Evolutionary conservation across 495 filamentous ascomycete genomes (phyloP).

Genomic region (Aspergillus olivimuriae): DNA sequence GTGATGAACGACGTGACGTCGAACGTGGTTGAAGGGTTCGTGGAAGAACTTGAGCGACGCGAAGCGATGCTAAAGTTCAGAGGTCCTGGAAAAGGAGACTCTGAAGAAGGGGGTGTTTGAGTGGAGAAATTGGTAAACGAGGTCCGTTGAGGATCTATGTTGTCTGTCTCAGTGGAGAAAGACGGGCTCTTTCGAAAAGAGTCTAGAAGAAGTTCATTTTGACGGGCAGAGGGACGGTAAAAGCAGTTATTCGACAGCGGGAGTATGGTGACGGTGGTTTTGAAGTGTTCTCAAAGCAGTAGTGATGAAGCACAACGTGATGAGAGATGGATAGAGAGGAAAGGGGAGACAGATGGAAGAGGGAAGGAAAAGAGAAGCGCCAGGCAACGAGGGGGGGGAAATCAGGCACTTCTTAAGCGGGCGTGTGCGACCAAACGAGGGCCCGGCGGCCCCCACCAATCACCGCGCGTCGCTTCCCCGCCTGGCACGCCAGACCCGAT

Average conservation of each 20-base stretch:
- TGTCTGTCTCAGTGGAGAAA: constrained; percentile 45
- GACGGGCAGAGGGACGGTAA: constrained; percentile 15
- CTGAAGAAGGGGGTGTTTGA: constrained; percentile 31
- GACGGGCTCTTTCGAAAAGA: constrained; percentile 27
- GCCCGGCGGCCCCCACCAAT: constrained; percentile 15
- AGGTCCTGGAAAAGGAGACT: constrained; percentile 45
- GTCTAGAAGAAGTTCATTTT: constrained; percentile 52
- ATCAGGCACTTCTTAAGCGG: constrained; percentile 39
- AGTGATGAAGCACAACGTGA: constrained; percentile 1
- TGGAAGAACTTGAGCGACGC: constrained; percentile 47
- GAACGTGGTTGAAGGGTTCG: constrained; percentile 41
- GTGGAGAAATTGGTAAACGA: constrained; percentile 30
- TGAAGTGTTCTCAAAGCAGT: constrained; percentile 12
- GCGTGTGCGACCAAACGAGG: constrained; percentile 24
- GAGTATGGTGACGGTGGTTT: constrained; percentile 23
- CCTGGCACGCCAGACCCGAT: constrained; percentile 11
- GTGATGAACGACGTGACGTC: constrained; percentile 58
- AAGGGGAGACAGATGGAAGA: constrained; percentile 12
- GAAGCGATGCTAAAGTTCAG: constrained; percentile 50
- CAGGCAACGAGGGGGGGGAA: constrained; percentile 30
- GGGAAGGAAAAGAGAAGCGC: constrained; percentile 17
- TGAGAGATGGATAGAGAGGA: constrained; percentile 3
- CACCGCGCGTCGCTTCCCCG: constrained; percentile 3
- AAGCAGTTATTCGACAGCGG: constrained; percentile 23
- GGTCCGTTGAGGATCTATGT: constrained; percentile 40